Evolutionary conservation across 257 asterid species (phyloP).

Genomic region (Solanum habrochaites): DNA sequence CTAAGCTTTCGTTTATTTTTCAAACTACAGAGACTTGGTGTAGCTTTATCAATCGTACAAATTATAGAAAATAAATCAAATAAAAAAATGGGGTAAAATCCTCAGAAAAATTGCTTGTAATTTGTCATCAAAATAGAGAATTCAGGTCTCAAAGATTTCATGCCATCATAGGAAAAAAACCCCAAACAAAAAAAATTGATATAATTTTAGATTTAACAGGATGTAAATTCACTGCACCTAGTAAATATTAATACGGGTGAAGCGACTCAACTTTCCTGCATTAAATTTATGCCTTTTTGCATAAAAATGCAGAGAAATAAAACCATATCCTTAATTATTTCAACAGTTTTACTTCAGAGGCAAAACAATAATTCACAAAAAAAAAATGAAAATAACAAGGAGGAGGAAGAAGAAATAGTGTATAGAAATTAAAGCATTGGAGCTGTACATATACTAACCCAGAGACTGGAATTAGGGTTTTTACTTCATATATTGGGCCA

Average conservation of each 20-base stretch:
- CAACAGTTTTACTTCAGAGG: neutral
- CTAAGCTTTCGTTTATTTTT: neutral
- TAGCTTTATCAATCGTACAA: neutral
- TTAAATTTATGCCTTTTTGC: conserved; percentile 14
- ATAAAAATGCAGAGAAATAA: neutral
- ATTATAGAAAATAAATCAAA: neutral
- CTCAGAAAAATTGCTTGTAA: conserved; percentile 68
- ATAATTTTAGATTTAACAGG: conserved; percentile 25
- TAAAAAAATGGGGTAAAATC: conserved; percentile 9
- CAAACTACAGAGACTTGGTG: fast-evolving
- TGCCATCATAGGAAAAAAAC: conserved; percentile 60
- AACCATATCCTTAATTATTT: neutral
- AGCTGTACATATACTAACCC: neutral
- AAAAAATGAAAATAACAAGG: neutral
- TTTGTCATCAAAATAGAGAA: conserved; percentile 59
- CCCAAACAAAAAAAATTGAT: neutral
- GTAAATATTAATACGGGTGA: conserved; percentile 21
- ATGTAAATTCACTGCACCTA: conserved; percentile 46
- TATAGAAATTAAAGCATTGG: neutral
- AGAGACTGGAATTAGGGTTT: neutral
- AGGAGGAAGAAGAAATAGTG: neutral
- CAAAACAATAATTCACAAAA: neutral
- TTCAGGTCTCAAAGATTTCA: conserved; percentile 98
- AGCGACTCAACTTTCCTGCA: conserved; percentile 83
- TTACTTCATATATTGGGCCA: neutral